Base-by-base conservation (phyloP, 495 filamentous ascomycete genomes). In the Zalerion maritima region DNA sequence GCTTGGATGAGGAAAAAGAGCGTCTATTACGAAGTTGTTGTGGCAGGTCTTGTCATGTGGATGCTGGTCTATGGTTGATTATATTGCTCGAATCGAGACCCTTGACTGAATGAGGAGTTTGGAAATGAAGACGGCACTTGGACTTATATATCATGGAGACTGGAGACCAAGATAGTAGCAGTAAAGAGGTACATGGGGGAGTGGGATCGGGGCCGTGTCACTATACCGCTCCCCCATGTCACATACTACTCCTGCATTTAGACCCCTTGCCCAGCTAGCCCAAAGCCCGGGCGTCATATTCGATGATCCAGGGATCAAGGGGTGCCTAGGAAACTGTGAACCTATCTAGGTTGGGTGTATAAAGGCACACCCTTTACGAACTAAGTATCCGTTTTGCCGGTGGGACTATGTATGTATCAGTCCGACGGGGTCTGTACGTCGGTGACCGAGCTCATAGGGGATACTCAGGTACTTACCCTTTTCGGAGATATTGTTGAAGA, bases 321-420 rank as follows among this genome's bases (percentile, higher is more conserved):
- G 15, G 10, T 14, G 10, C 24, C 12, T 14, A 12, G 6, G 10
- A n/a, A 26, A n/a, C 12, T 6, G 24, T n/a, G 11, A n/a, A 4
- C 24, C 4, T 4, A 5, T 3, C 14, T 14, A 5, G 25, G 25
- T 14, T 14, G 5, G 18, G 25, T 27, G 25, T 17, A 17, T 8
- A 6, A 27, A 30, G 17, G 22, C 12, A 25, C 15, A 17, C 22
- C 21, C 26, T 25, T 28, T 18, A 26, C 28, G 34, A 32, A 36
- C 40, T 34, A 29, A 35, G 28, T 34, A 38, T 41, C 42, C 42
- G 38, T 45, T 49, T 46, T 49, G 46, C 46, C 46, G 46, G 37
- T 46, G 29, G 46, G 37, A 36, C n/a, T n/a, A n/a, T n/a, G n/a
- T n/a, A n/a, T n/a, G n/a, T n/a, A n/a, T n/a, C n/a, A n/a, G n/a